A percentile compares a stretch with the other conserved stretches of the same genome.
These are phyloP conservation scores for Wickerhamomyces alni DNA, from an alignment of 805 yeast genomes.

Conservation along the genomic window DNA sequence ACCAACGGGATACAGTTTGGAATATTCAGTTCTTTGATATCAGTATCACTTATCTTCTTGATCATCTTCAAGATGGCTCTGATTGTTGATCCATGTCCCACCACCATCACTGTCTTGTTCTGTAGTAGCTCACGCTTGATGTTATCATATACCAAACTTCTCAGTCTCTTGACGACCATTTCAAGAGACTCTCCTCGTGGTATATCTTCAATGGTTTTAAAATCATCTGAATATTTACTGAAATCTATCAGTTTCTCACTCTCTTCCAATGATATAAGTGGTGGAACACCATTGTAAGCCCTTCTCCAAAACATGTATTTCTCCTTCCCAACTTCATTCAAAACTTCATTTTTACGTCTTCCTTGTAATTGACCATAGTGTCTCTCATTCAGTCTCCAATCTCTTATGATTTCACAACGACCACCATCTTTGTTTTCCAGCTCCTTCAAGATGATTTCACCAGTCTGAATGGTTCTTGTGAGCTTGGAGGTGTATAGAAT, in stretches of 20 bases:
- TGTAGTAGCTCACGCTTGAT: slow-evolving; percentile 40
- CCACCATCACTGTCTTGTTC: slow-evolving; percentile 56
- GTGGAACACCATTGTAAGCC: slow-evolving; percentile 71
- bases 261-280: slow-evolving; percentile 37
- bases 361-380: slow-evolving; percentile 85
- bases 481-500: not conserved
- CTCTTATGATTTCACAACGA: slow-evolving; percentile 54
- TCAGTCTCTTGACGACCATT: slow-evolving; percentile 63
- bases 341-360: slow-evolving; percentile 59
- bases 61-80: slow-evolving; percentile 68
- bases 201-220: slow-evolving; percentile 28
- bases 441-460: not conserved
- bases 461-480: not conserved
- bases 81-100: slow-evolving; percentile 80
- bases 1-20: slow-evolving; percentile 83
- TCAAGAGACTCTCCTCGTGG: slow-evolving; percentile 72
- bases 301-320: slow-evolving; percentile 77
- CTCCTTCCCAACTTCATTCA: slow-evolving; percentile 62
- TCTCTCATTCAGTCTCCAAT: slow-evolving; percentile 80
- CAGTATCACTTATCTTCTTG: slow-evolving; percentile 58
- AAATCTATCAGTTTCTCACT: slow-evolving; percentile 24
- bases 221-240: slow-evolving; percentile 26
- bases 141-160: slow-evolving; percentile 49
- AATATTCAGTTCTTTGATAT: slow-evolving; percentile 67
- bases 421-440: slow-evolving; percentile 28